Percentiles rank a stretch among this genome's conserved stretches.
These are phyloP conservation scores for Arctium lappa DNA, from an alignment of 129 eudicot species.

Conservation along the genomic window DNA sequence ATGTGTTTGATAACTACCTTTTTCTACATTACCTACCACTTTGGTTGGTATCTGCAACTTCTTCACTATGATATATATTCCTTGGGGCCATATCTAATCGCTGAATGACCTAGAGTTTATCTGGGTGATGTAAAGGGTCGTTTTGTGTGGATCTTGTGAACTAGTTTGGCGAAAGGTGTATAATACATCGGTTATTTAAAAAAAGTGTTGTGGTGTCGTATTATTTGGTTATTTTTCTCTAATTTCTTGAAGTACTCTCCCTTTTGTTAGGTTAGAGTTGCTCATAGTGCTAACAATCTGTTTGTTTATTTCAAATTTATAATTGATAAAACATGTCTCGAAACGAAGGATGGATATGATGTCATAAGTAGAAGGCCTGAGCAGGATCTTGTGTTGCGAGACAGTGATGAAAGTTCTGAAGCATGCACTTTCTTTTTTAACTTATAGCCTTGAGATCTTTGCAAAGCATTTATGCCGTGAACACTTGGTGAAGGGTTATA, in stretches of 20 bases:
- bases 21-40: neutral
- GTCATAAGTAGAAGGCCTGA: constrained; percentile 72
- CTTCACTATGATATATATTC: neutral
- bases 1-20: neutral
- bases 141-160: neutral
- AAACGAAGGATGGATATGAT: constrained; percentile 51
- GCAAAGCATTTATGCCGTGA: constrained; percentile 40
- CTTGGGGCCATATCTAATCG: neutral
- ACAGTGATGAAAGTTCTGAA: constrained; percentile 31
- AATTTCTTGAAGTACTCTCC: neutral
- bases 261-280: neutral
- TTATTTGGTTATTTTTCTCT: neutral
- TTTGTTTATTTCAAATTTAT: neutral
- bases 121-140: neutral
- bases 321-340: neutral
- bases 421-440: constrained; percentile 47
- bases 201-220: no score
- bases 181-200: no score
- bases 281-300: neutral
- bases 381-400: constrained; percentile 20
- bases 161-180: neutral
- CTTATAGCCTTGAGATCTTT: constrained; percentile 47
- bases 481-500: constrained; percentile 48
- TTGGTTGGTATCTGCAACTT: neutral
- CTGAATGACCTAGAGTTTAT: neutral